Conservation (phyloP, 805 yeast species). For the Candida germanica region DNA sequence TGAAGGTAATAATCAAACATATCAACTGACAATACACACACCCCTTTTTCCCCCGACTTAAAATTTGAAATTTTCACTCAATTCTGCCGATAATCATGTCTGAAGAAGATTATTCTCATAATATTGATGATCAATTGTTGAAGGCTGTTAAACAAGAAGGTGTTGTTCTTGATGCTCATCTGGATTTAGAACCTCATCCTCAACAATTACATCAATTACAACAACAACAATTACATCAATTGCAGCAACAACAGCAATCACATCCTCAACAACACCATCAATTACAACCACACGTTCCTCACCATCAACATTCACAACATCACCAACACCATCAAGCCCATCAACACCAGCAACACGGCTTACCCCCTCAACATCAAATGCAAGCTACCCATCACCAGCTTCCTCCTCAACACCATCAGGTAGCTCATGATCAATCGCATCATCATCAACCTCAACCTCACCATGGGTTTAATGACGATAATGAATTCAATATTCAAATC, state of each 20-base stretch:
- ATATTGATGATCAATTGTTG: slow-evolving; percentile 43
- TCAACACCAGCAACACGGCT: slow-evolving; percentile 10
- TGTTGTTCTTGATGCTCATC: slow-evolving; percentile 13
- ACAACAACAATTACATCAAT: slow-evolving; percentile 7
- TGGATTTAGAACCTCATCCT: slow-evolving; percentile 2
- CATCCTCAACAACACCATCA: slow-evolving; percentile 6
- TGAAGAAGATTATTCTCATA: slow-evolving; percentile 24
- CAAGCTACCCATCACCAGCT: slow-evolving; percentile 5
- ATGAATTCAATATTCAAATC: slow-evolving; percentile 43
- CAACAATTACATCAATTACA: slow-evolving; percentile 11
- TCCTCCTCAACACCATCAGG: slow-evolving; percentile 7
- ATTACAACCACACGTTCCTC: no score
- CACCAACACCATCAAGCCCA: slow-evolving; percentile 5
- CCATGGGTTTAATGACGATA: slow-evolving; percentile 22
- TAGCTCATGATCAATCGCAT: slow-evolving; percentile 6
- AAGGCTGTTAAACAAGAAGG: slow-evolving; percentile 37
- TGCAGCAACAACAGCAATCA: slow-evolving; percentile 6
- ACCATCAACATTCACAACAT: slow-evolving; percentile 12
- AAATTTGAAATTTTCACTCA: no score
- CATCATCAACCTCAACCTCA: slow-evolving; percentile 11
- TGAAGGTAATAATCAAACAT: no score
- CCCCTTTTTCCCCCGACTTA: no score
- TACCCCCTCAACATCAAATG: slow-evolving; percentile 3
- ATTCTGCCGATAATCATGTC: slow-evolving; percentile 6
- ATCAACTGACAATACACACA: no score